Base-by-base conservation (phyloP, 176 grass and related monocot genomes). In the Carex pumila region DNA sequence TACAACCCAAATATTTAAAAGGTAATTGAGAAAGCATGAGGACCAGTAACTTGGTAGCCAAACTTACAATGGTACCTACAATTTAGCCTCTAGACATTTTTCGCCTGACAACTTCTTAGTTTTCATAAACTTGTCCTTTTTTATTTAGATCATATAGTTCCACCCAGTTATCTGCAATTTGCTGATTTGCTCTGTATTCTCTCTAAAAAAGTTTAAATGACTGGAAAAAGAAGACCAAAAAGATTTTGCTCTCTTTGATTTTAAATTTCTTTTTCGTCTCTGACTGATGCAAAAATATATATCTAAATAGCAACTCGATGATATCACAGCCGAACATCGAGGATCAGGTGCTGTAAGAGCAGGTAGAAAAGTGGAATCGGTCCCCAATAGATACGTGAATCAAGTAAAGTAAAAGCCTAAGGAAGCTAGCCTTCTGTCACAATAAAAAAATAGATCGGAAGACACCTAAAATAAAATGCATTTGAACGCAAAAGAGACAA, bases 341-440 rank as follows among this genome's bases (percentile, higher is more conserved):
- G 73, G 47, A 77, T 77, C 73, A 14, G 73, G 56, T 77, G 50
- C 73, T 34, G 17, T 32, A 55, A 17, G n/a, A 50, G 3, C 41
- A 31, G 13, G 31, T 6, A 13, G 22, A 53, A 54, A n/a, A 30
- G 67, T 71, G 73, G 50, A 77, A 77, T 52, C 52, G 71, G 71
- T 74, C 50, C 71, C 71, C 71, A 74, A 74, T 74, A 74, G 43
- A 25, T 45, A 75, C 47, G 36, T 77, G 50, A 77, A 77, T 55
- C 21, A 49, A 49, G 15, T 55, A 76, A 76, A 76, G 22, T 14
- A 55, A 76, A 75, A 76, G 15, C 19, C 47, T 50, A 1, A 9
- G 0, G 15, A 75, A 29, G 71, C 12, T 53, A 4, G 43, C 17
- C 2, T 29, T 49, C 14, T 55, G 4, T 36, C 65, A 54, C 11